Evolutionary conservation across 306 rosid species (phyloP).

Genomic region (Quercus ilex): DNA sequence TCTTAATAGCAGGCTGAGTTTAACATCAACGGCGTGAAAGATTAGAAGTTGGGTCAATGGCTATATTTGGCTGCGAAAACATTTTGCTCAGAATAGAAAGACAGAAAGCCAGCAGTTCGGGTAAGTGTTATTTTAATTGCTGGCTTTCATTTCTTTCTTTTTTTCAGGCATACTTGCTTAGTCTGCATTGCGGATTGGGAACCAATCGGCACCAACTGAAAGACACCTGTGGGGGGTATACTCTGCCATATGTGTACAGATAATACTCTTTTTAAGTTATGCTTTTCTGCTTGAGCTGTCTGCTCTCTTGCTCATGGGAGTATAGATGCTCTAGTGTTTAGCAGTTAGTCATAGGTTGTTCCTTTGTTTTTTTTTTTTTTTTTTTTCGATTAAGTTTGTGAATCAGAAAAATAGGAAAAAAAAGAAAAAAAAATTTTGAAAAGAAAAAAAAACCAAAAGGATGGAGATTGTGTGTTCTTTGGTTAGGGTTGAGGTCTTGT

Average conservation of each 20-base stretch:
- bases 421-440: background rate
- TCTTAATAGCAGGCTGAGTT: conserved; percentile 47
- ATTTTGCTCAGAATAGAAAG: background rate
- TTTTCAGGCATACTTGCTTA: conserved; percentile 53
- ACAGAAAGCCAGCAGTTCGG: conserved; percentile 61
- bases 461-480: background rate
- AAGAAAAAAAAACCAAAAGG: background rate
- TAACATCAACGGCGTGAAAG: conserved; percentile 47
- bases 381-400: background rate
- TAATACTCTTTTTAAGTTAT: background rate
- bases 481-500: background rate
- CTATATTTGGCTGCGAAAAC: background rate
- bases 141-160: conserved; percentile 57
- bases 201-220: conserved; percentile 18
- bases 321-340: background rate
- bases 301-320: background rate
- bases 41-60: background rate
- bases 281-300: background rate
- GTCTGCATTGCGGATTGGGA: conserved; percentile 20
- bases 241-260: conserved; percentile 25
- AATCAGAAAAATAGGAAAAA: background rate
- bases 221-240: background rate
- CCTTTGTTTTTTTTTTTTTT: background rate
- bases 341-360: background rate
- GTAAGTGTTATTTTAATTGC: conserved; percentile 73